These are phyloP conservation scores for Fusarium sp. DNA, from an alignment of 2,329 filamentous ascomycete genomes.

Conservation along the genomic window DNA sequence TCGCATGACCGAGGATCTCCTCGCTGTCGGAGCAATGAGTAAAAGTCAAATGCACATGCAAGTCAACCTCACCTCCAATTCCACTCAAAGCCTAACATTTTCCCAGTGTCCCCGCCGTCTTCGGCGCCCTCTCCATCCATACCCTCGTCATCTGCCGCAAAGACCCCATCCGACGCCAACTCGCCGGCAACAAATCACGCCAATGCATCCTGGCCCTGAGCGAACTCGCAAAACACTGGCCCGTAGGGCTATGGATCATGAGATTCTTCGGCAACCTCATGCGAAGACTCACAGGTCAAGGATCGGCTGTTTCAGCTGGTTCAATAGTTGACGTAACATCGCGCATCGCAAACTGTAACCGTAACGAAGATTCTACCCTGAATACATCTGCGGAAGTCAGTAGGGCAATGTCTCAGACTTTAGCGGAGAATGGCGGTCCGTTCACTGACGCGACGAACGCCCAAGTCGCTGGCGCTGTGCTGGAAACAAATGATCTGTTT, in stretches of 20 bases:
- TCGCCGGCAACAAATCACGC: conserved; percentile 33
- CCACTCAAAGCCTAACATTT: not conserved
- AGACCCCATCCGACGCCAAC: conserved; percentile 17
- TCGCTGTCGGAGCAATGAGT: conserved; percentile 8
- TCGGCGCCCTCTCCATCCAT: conserved; percentile 32
- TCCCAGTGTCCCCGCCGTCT: conserved; percentile 16
- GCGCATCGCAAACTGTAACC: not conserved
- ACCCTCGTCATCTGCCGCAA: conserved; percentile 30
- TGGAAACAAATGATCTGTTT: not conserved
- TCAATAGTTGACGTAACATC: conserved; percentile 19
- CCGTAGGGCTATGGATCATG: conserved; percentile 30
- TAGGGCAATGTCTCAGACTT: not conserved
- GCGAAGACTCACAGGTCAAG: conserved; percentile 22
- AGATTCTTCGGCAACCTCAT: conserved; percentile 31
- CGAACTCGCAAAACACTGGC: conserved; percentile 30
- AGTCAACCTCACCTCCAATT: not conserved
- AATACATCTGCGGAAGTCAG: rapidly evolving
- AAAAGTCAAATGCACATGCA: conserved; percentile 20
- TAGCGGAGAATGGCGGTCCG: not conserved
- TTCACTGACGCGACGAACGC: not conserved
- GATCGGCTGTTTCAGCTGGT: not conserved
- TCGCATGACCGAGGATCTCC: conserved; percentile 24
- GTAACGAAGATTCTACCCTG: not conserved
- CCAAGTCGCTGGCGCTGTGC: not conserved
- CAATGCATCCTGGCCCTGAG: conserved; percentile 34